These are phyloP conservation scores for Lagenidium sp. DNA, from an alignment of 352 stramenopile genomes.

Conservation along the genomic window DNA sequence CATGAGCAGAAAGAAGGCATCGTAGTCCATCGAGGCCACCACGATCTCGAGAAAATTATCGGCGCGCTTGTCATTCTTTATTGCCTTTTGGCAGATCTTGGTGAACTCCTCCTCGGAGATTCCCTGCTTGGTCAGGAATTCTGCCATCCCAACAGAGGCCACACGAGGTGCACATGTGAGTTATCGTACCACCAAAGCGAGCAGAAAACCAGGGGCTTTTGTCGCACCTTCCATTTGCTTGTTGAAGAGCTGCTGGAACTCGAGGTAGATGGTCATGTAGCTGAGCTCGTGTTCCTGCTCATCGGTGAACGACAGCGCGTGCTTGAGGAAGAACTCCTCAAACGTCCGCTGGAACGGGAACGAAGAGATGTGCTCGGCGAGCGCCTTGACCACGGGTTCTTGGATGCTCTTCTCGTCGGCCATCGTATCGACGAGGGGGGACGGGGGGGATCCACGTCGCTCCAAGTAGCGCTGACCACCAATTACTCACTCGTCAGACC, in stretches of 20 bases:
- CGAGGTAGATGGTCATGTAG: slow-evolving; percentile 64
- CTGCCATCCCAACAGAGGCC: too few species aligned
- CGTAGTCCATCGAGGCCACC: slow-evolving; percentile 71
- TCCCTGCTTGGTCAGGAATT: slow-evolving; percentile 35
- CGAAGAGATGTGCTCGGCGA: slow-evolving; percentile 56
- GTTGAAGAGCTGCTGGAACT: slow-evolving; percentile 73
- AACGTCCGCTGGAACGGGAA: slow-evolving; percentile 54
- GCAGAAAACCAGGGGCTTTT: too few species aligned
- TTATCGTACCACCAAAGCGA: too few species aligned
- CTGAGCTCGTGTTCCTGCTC: slow-evolving; percentile 57
- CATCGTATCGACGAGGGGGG: too few species aligned
- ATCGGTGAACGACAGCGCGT: slow-evolving; percentile 53
- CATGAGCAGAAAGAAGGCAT: slow-evolving; percentile 66
- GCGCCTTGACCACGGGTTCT: slow-evolving; percentile 38
- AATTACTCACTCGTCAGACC: too few species aligned
- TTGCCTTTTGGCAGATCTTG: slow-evolving; percentile 35
- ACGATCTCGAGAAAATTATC: slow-evolving; percentile 71
- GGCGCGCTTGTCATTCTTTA: slow-evolving; percentile 45
- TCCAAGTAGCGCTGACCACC: too few species aligned
- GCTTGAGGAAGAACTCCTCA: slow-evolving; percentile 68
- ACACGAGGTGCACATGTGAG: too few species aligned
- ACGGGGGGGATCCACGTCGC: too few species aligned
- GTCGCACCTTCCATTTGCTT: slow-evolving; percentile 40
- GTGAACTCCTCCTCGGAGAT: slow-evolving; percentile 55
- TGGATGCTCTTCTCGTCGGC: slow-evolving; percentile 31